Evolutionary conservation across 768 basidiomycete genomes (phyloP).

Genomic region (Mrakia hoshinonis): DNA sequence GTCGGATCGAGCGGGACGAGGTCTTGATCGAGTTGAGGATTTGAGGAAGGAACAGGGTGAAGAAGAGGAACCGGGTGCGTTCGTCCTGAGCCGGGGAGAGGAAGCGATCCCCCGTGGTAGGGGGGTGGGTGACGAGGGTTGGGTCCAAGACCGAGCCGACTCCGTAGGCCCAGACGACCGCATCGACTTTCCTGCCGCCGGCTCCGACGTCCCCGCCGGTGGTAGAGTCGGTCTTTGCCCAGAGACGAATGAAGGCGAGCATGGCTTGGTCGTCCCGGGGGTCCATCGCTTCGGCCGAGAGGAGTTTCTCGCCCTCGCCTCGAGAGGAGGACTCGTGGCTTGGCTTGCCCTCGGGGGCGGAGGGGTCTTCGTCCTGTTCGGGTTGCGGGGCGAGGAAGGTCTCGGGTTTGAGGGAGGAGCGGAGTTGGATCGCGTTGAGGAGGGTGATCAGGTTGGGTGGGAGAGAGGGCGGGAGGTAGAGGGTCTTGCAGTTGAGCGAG

Average conservation of each 20-base stretch:
- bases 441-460: constrained; percentile 18
- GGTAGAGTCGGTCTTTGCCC: neutral
- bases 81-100: constrained; percentile 12
- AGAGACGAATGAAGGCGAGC: constrained; percentile 18
- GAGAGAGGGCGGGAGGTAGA: constrained; percentile 28
- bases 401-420: neutral
- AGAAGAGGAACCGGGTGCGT: constrained; percentile 23
- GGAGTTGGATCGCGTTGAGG: constrained; percentile 20
- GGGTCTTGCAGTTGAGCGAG: constrained; percentile 11
- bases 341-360: constrained; percentile 1
- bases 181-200: constrained; percentile 24
- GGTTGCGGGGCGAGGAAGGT: neutral
- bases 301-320: constrained; percentile 17
- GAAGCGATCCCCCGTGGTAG: neutral
- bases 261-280: constrained; percentile 2
- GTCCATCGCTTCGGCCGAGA: constrained; percentile 26
- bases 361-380: constrained; percentile 9
- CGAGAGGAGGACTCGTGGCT: neutral
- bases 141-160: constrained; percentile 14
- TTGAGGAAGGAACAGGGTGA: constrained; percentile 28
- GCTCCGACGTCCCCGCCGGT: neutral
- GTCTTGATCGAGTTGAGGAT: constrained; percentile 22
- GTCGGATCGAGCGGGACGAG: constrained; percentile 15
- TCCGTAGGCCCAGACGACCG: constrained; percentile 28
- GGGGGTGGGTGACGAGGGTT: neutral